Conservation (phyloP, 2,329 filamentous ascomycete species). For the Paecilomyces variotii region DNA sequence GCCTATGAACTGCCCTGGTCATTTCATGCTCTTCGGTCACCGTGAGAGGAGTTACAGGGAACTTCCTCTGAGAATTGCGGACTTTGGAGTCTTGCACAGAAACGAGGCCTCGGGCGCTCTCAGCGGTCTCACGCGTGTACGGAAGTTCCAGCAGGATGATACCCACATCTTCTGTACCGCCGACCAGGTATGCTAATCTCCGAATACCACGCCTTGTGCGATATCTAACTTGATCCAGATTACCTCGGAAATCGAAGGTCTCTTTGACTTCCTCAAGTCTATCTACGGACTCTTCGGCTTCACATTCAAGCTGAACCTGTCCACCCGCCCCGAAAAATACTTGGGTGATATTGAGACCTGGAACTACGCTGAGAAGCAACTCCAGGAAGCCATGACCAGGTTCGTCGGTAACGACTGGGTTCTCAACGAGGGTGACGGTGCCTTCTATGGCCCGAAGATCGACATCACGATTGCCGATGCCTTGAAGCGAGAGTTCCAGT, state of each 20-base stretch:
- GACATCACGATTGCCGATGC: constrained; percentile 92
- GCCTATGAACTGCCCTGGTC: constrained; percentile 97
- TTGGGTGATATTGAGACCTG: constrained; percentile 81
- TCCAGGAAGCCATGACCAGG: constrained; percentile 69
- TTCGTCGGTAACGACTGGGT: constrained; percentile 76
- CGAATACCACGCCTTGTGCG: neutral
- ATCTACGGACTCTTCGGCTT: constrained; percentile 81
- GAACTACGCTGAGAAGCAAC: constrained; percentile 76
- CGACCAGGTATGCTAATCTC: constrained; percentile 50
- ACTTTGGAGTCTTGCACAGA: constrained; percentile 90
- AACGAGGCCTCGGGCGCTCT: constrained; percentile 93
- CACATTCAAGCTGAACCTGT: constrained; percentile 89
- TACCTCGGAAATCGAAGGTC: constrained; percentile 63
- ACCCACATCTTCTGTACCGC: constrained; percentile 91
- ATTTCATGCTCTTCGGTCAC: constrained; percentile 80
- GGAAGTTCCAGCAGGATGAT: constrained; percentile 93
- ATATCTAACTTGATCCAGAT: constrained; percentile 35
- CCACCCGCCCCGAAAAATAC: constrained; percentile 81
- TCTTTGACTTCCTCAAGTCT: constrained; percentile 78
- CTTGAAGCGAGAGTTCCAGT: constrained; percentile 75
- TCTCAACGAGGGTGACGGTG: constrained; percentile 88
- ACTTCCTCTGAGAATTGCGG: constrained; percentile 83
- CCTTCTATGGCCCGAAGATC: constrained; percentile 98
- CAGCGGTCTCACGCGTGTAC: constrained; percentile 81
- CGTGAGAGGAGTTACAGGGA: constrained; percentile 81